Evolutionary conservation across 2,329 filamentous ascomycete genomes (phyloP), one percentile per base, ranked within the genome.

Genomic region (Aspergillus ustus): DNA sequence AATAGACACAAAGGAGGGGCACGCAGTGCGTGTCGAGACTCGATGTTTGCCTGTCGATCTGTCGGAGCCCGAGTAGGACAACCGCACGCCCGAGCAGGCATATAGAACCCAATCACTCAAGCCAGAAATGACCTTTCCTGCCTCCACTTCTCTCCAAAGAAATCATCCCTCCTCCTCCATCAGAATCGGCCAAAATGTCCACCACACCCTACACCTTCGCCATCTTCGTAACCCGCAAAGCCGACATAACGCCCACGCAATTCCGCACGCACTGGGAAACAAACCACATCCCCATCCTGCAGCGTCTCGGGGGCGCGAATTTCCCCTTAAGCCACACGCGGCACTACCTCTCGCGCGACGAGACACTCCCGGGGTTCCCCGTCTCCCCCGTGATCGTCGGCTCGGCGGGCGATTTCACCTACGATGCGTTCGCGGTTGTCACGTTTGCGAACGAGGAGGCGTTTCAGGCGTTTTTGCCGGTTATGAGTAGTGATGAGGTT

Each of bases 351-450:
- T 29, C 34, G 28, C 54, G 22, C 7, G 51, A 52, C n/a, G 19
- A 20, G 20, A 40, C 51, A 7, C n/a, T 6, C 7, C 7, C 51
- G 17, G 34, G 43, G 17, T 52, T 46, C 11, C 54, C 54, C 19
- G 19, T 40, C 19, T 20, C 13, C 19, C 28, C 45, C 15, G 19
- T 57, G 9, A 45, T 40, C 13, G 54, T 44, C 20, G 13, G 17
- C 44, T 20, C 54, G 13, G 44, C 8, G 25, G 25, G 25, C n/a
- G 54, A 57, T n/a, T 37, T 57, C 8, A 37, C 28, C 1, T 57
- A 25, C 44, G 54, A 57, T 28, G 54, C 15, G n/a, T 57, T 49
- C 15, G 54, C 54, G 9, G 19, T 49, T 2, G 54, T 57, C n/a
- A 31, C n/a, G 0, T 57, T 57, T 28, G 44, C 7, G 19, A 43